Conservation (phyloP, 192 early-diverging fungal genomes). For the Podila clonocystis region DNA sequence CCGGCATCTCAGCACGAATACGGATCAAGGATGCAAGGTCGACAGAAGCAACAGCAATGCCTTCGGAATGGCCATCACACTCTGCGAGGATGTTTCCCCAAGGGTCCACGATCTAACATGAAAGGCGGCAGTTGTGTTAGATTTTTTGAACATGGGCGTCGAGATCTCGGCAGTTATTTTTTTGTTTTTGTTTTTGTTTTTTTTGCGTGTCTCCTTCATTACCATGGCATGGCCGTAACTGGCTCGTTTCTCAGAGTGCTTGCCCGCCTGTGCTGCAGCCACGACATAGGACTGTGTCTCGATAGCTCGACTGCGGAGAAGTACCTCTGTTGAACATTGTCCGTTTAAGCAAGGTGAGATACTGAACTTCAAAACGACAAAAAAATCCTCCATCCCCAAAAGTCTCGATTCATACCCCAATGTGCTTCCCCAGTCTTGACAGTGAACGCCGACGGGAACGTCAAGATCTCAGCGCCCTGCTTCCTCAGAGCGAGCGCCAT, state of each 20-base stretch:
- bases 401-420: conserved; percentile 65
- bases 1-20: conserved; percentile 78
- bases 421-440: conserved; percentile 83
- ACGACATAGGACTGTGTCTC: conserved; percentile 88
- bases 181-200: neutral
- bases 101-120: conserved; percentile 76
- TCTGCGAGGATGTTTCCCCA: conserved; percentile 82
- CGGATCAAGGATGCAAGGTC: conserved; percentile 69
- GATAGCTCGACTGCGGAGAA: conserved; percentile 84
- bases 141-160: neutral
- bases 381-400: no score
- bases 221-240: conserved; percentile 87
- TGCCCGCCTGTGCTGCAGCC: conserved; percentile 81
- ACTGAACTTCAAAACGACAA: neutral
- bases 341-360: no score
- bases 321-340: conserved; percentile 54
- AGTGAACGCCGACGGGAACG: conserved; percentile 88
- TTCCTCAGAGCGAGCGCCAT: conserved; percentile 64
- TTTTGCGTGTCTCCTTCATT: conserved; percentile 4
- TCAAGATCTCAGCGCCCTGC: conserved; percentile 74
- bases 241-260: conserved; percentile 73
- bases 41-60: conserved; percentile 73
- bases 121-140: neutral
- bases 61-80: conserved; percentile 63
- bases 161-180: neutral